phyloP scores from a whole-genome alignment of 139 green algal genomes.

The Pycnococcus provasolii region DNA sequence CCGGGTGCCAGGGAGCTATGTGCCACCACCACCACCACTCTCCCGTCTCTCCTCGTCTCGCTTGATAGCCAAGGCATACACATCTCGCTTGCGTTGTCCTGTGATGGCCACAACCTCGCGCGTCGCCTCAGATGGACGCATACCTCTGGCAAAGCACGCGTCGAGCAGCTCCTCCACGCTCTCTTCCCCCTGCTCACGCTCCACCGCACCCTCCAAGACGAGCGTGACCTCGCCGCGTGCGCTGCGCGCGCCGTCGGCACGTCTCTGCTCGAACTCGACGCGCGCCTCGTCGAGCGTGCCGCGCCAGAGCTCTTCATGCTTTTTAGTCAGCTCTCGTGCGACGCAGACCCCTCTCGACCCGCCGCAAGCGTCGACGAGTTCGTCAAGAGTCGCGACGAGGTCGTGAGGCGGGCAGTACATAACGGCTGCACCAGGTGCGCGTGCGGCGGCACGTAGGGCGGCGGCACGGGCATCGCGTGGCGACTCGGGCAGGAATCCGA shows the following conservation, averaged over 20 bases:
- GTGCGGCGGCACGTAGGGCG: background rate
- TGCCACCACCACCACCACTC: no score
- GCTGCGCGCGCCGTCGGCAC: background rate
- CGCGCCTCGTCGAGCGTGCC: slow-evolving; percentile 29
- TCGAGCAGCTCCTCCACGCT: background rate
- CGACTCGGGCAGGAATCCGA: slow-evolving; percentile 78
- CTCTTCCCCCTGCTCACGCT: background rate
- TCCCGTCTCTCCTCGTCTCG: no score
- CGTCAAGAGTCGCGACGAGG: slow-evolving; percentile 3
- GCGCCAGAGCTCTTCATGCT: slow-evolving; percentile 55
- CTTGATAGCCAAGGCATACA: no score
- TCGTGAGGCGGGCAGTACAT: slow-evolving; percentile 16
- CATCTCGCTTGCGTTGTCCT: no score
- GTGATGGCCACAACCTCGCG: background rate
- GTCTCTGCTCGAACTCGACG: slow-evolving; percentile 7
- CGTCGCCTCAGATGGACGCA: background rate
- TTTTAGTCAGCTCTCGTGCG: slow-evolving; percentile 79
- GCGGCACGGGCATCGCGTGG: background rate
- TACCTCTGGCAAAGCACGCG: background rate
- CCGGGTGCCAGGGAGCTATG: no score
- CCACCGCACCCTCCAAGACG: slow-evolving; percentile 42
- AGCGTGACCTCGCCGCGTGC: slow-evolving; percentile 55
- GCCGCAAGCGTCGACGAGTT: background rate
- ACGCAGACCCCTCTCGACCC: slow-evolving; percentile 56
- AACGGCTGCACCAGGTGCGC: slow-evolving; percentile 3